Conservation (phyloP, 2,329 filamentous ascomycete genomes). For the Apiospora malaysiana region DNA sequence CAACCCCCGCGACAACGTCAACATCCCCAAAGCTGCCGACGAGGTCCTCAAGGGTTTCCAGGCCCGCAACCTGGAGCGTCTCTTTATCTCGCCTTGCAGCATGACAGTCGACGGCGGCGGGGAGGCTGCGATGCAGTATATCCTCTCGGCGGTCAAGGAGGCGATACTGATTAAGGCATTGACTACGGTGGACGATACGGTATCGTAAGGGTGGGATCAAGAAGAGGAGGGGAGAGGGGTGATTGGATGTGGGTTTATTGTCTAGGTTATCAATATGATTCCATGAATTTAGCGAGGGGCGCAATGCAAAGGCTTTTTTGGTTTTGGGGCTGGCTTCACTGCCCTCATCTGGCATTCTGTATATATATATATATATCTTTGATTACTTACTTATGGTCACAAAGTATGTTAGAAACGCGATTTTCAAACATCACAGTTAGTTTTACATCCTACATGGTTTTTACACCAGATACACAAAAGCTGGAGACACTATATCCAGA, state of each 20-base stretch:
- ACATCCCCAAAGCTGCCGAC: constrained; percentile 20
- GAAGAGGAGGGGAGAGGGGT: background rate
- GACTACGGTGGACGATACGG: background rate
- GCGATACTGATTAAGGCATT: constrained; percentile 1
- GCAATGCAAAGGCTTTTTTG: background rate
- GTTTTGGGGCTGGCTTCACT: background rate
- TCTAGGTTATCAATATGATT: background rate
- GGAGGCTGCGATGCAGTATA: constrained; percentile 7
- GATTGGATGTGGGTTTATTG: background rate
- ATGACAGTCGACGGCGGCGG: constrained; percentile 10
- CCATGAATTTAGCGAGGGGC: constrained; percentile 7
- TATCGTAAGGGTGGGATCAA: too few species aligned
- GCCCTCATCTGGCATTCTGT: background rate
- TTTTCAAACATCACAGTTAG: background rate
- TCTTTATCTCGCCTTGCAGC: constrained; percentile 11
- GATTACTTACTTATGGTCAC: background rate
- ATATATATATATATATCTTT: background rate
- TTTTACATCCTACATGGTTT: too few species aligned
- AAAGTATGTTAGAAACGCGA: too few species aligned
- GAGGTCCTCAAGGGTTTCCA: constrained; percentile 8
- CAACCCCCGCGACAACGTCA: constrained; percentile 15
- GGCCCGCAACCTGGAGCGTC: constrained; percentile 2
- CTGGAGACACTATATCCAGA: background rate
- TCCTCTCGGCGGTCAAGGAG: background rate
- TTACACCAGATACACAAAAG: too few species aligned